Percentiles rank a stretch among this genome's conserved stretches.
phyloP scores from a whole-genome alignment of 1,284 basidiomycete species.

The Rhizoctonia solani region DNA sequence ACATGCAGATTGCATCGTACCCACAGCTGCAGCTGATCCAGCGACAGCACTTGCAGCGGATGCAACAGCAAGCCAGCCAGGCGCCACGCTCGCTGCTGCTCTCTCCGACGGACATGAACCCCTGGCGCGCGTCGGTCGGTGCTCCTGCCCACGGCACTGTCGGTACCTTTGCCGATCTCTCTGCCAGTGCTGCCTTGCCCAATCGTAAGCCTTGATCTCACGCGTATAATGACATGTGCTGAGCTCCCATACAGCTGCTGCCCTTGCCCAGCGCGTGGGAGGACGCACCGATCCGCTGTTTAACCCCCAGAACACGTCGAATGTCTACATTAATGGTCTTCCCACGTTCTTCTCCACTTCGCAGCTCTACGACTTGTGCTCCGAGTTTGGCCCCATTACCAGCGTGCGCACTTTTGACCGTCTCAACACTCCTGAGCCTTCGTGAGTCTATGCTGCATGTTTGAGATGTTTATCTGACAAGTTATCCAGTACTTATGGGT shows the following conservation, averaged over 20 bases:
- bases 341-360: conserved; percentile 66
- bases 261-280: conserved; percentile 26
- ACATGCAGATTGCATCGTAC: conserved; percentile 29
- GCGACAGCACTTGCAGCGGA: conserved; percentile 25
- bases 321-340: conserved; percentile 70
- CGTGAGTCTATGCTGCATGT: conserved; percentile 47
- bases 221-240: background rate
- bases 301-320: conserved; percentile 46
- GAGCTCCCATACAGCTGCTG: background rate
- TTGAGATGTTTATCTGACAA: background rate
- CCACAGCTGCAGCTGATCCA: conserved; percentile 34
- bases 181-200: background rate
- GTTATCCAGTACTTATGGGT: conserved; percentile 70
- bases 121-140: conserved; percentile 28
- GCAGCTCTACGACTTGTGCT: conserved; percentile 59
- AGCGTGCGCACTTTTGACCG: conserved; percentile 68
- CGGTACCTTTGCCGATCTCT: conserved; percentile 25
- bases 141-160: conserved; percentile 25
- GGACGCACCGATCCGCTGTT: conserved; percentile 28
- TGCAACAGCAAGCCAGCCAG: too few species aligned
- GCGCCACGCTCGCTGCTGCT: background rate
- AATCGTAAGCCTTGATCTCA: background rate
- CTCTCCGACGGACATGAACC: conserved; percentile 7
- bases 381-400: conserved; percentile 58
- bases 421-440: conserved; percentile 48